Evolutionary conservation across 2,329 filamentous ascomycete species (phyloP).

Genomic region (Aaosphaeria arxii): DNA sequence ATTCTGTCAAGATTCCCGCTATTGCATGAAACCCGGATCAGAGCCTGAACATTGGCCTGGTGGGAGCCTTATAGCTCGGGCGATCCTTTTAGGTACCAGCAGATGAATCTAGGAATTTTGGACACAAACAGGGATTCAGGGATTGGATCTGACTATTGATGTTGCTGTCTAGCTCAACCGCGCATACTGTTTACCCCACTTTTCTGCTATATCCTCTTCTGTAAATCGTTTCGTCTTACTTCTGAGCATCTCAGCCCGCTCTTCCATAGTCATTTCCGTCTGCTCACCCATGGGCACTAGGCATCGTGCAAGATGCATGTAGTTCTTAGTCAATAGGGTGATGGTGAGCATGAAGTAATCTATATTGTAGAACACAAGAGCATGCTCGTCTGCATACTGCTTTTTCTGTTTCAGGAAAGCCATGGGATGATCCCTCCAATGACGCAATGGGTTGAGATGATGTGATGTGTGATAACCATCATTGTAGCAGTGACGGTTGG

Average conservation of each 20-base stretch:
- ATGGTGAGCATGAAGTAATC: constrained; percentile 77
- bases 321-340: constrained; percentile 67
- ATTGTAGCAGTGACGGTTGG: constrained; percentile 79
- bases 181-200: constrained; percentile 48
- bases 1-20: too few relatives aligned
- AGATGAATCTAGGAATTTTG: too few relatives aligned
- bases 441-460: constrained; percentile 72
- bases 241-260: constrained; percentile 61
- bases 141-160: too few relatives aligned
- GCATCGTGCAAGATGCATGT: constrained; percentile 64
- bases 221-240: constrained; percentile 64
- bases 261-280: constrained; percentile 61
- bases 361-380: constrained; percentile 76
- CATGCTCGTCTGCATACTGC: constrained; percentile 63
- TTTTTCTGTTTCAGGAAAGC: constrained; percentile 69
- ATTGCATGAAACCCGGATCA: too few relatives aligned
- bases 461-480: constrained; percentile 82
- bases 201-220: constrained; percentile 61
- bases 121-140: too few relatives aligned
- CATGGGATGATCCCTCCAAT: constrained; percentile 77
- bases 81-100: too few relatives aligned
- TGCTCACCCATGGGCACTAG: constrained; percentile 74
- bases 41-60: too few relatives aligned
- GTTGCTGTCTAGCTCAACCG: too few relatives aligned
- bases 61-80: too few relatives aligned